These are phyloP conservation scores for Aspergillus cristatus DNA, from an alignment of 495 filamentous ascomycete species.

Conservation along the genomic window DNA sequence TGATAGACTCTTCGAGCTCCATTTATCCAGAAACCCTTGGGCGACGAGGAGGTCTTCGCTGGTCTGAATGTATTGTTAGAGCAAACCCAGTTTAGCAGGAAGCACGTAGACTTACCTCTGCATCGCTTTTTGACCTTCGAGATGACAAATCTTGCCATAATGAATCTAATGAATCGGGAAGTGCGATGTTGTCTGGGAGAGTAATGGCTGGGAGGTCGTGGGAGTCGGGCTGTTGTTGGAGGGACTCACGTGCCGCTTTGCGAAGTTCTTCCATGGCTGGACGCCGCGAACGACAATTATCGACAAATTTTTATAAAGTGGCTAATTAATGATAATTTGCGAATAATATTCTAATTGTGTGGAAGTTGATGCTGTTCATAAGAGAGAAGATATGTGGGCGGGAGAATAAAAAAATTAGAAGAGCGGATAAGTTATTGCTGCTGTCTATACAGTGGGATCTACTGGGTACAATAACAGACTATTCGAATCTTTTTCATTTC, in stretches of 20 bases:
- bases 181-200: slow-evolving; percentile 2
- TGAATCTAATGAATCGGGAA: slow-evolving; percentile 9
- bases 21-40: slow-evolving; percentile 14
- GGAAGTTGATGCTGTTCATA: slow-evolving; percentile 1
- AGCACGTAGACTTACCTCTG: slow-evolving; percentile 13
- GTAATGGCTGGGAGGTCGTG: slow-evolving; percentile 8
- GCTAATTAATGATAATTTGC: too few species aligned
- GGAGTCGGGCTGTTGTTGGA: slow-evolving; percentile 10
- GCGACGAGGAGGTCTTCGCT: slow-evolving; percentile 25
- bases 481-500: too few species aligned
- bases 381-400: too few species aligned
- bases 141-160: slow-evolving; percentile 27
- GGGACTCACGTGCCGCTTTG: slow-evolving; percentile 18
- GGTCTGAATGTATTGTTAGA: slow-evolving; percentile 14
- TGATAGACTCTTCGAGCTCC: slow-evolving; percentile 10
- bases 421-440: too few species aligned
- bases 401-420: too few species aligned
- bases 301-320: too few species aligned
- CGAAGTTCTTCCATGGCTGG: slow-evolving; percentile 26
- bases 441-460: too few species aligned
- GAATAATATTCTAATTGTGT: too few species aligned
- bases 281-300: background rate
- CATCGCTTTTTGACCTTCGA: slow-evolving; percentile 10
- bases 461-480: too few species aligned
- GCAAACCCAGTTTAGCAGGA: background rate